Base-by-base conservation (phyloP, 2,329 filamentous ascomycete species). In the Allantophomopsis lycopodina region DNA sequence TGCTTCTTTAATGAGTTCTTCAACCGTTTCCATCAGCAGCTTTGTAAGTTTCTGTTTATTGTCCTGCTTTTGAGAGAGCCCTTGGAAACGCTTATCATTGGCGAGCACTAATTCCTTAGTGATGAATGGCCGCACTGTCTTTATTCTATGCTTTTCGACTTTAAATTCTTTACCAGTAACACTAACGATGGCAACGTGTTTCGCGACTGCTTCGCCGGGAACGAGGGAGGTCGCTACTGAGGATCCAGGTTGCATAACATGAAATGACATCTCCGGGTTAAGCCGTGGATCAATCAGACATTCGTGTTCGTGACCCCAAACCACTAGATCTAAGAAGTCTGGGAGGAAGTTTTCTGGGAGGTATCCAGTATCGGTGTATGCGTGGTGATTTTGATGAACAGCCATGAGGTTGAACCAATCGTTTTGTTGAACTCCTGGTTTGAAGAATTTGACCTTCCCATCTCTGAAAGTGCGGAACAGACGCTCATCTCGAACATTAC, bases 241-340 rank as follows among this genome's bases (percentile, higher is more conserved):
- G 0, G 91, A 98, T 0, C 91, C 91, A 1, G 91, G 91, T 53
- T 98, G 91, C 76, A 98, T 95, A 46, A 98, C 89, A 49, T 91
- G 78, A 50, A 98, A 98, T 1, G 81, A 82, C 36, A 81, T 94
- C 53, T 94, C 86, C 0, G 83, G 75, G 50, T 96, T 98, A 36
- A 77, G 68, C 1, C 67, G 65, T 0, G 91, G 91, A 35, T 94
- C 79, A 46, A 98, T 94, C 7, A 89, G 58, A 54, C 91, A 98
- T 58, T 98, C 89, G 55, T 98, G 91, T 59, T 98, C 91, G 53
- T 98, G 91, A 3, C 91, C 91, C 91, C 91, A 98, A 38, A 98
- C 73, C 0, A 98, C 76, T 4, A 98, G 68, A 54, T 98, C 83
- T 46, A 98, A 65, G 63, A 93, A 96, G 14, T 86, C 79, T 0